Evolutionary conservation across 2,329 filamentous ascomycete species (phyloP).

Genomic region (Colletotrichum tanaceti): DNA sequence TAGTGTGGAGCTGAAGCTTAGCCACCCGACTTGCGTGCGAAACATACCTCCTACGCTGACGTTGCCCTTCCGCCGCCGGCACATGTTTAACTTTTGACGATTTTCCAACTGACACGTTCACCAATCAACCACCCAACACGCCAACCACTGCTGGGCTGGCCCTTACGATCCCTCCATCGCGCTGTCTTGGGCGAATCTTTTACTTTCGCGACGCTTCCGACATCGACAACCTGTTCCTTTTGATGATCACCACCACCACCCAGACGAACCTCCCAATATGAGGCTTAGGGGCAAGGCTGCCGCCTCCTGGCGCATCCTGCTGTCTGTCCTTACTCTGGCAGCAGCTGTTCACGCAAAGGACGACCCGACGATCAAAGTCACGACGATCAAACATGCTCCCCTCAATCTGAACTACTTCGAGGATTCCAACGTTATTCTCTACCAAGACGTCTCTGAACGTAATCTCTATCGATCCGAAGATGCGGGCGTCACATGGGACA

Average conservation of each 20-base stretch:
- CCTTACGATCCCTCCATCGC: constrained; percentile 19
- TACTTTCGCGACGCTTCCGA: constrained; percentile 2
- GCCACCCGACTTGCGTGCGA: constrained; percentile 41
- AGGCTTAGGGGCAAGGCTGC: constrained; percentile 62
- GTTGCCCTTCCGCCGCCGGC: constrained; percentile 31
- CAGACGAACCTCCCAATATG: constrained; percentile 60
- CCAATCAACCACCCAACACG: constrained; percentile 16
- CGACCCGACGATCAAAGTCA: constrained; percentile 73
- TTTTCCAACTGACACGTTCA: constrained; percentile 34
- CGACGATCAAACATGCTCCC: constrained; percentile 74
- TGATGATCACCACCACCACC: constrained; percentile 56
- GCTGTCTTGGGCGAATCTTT: constrained; percentile 19
- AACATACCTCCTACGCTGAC: constrained; percentile 41
- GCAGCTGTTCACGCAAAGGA: constrained; percentile 64
- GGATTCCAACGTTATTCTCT: constrained; percentile 83
- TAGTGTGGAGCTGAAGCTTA: constrained; percentile 41
- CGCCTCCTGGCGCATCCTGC: constrained; percentile 61
- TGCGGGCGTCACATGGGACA: constrained; percentile 82
- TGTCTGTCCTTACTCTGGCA: constrained; percentile 60
- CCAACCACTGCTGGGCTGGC: constrained; percentile 38
- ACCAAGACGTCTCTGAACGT: constrained; percentile 73
- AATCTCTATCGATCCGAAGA: constrained; percentile 83
- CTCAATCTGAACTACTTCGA: constrained; percentile 87
- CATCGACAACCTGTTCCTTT: constrained; percentile 44
- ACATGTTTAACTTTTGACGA: constrained; percentile 32